phyloP scores from a whole-genome alignment of 257 asterid genomes.

The Petunia secreta region DNA sequence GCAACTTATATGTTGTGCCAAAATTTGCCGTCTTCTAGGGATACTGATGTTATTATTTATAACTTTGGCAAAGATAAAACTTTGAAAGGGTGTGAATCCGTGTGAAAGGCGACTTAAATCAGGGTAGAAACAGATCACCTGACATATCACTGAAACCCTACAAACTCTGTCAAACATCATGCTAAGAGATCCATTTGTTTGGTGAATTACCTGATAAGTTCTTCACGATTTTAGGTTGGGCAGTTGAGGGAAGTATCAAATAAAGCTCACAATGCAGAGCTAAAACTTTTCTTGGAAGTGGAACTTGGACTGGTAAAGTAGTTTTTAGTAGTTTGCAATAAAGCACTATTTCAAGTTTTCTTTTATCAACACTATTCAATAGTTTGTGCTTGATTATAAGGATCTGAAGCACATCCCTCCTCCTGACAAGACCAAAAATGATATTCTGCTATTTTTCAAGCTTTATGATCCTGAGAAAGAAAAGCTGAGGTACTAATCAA shows the following conservation, averaged over 20 bases:
- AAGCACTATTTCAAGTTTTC: neutral
- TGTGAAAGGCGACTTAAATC: neutral
- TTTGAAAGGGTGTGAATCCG: neutral
- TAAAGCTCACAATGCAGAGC: slow-evolving; percentile 78
- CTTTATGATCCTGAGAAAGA: slow-evolving; percentile 85
- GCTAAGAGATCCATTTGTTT: slow-evolving; percentile 1
- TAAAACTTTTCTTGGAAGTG: slow-evolving; percentile 84
- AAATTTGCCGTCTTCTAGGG: neutral
- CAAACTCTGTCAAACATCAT: neutral
- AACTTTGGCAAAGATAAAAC: neutral
- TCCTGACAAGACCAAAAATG: slow-evolving; percentile 75
- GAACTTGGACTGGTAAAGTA: slow-evolving; percentile 66
- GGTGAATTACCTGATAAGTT: slow-evolving; percentile 16
- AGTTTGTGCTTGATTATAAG: slow-evolving; percentile 42
- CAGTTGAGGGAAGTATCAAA: slow-evolving; percentile 83
- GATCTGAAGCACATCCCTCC: slow-evolving; percentile 67
- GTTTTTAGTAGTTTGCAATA: slow-evolving; percentile 19
- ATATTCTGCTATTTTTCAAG: slow-evolving; percentile 78
- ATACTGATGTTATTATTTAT: slow-evolving; percentile 10
- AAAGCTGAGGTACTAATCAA: slow-evolving; percentile 67
- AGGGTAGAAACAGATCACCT: neutral
- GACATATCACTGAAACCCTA: neutral
- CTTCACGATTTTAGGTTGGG: slow-evolving; percentile 70
- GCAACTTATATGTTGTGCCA: neutral
- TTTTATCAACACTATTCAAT: slow-evolving; percentile 1